phyloP scores from a whole-genome alignment of 345 rosid species.

The Acer campestre region DNA sequence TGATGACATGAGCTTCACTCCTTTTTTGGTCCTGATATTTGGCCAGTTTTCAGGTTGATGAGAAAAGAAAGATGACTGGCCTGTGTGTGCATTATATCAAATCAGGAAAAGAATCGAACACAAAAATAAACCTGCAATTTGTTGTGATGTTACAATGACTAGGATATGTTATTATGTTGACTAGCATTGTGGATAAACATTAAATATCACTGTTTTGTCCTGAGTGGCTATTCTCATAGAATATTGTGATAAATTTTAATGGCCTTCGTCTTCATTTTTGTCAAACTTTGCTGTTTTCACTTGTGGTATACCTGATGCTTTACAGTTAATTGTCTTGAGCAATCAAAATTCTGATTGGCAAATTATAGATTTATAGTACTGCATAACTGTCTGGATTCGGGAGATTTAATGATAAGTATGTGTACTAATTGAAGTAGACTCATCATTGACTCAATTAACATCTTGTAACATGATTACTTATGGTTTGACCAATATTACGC shows the following conservation, averaged over 20 bases:
- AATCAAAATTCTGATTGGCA: not conserved
- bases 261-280: not conserved
- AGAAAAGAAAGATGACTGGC: not conserved
- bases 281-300: too few species aligned
- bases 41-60: not conserved
- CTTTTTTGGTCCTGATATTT: not conserved
- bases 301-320: not conserved
- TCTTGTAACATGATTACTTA: not conserved
- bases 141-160: not conserved
- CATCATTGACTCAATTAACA: not conserved
- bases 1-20: too few species aligned
- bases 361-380: constrained; percentile 3
- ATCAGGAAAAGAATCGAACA: not conserved
- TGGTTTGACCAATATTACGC: not conserved
- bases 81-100: not conserved
- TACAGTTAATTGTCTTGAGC: not conserved
- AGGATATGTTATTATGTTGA: not conserved
- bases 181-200: not conserved
- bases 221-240: not conserved
- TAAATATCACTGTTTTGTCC: not conserved
- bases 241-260: not conserved
- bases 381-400: not conserved
- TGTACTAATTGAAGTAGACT: constrained; percentile 7
- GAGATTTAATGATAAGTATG: constrained; percentile 3
- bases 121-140: not conserved